Evolutionary conservation across 139 green algal genomes (phyloP).

Genomic region (Micractinium conductrix): DNA sequence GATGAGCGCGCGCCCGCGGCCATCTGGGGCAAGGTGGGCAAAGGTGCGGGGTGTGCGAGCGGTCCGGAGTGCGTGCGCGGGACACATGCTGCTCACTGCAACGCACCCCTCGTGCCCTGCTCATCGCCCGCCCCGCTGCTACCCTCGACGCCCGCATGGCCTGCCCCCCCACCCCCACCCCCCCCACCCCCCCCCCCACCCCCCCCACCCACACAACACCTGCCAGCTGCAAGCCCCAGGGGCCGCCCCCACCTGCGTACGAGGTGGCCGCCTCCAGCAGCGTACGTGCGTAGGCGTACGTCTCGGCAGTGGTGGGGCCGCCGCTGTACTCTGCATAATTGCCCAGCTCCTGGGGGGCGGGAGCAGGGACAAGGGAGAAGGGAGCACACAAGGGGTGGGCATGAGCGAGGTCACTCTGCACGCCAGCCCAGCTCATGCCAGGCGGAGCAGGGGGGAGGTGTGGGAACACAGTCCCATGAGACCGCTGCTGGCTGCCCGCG

Average conservation of each 20-base stretch:
- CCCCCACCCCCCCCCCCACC: too few relatives aligned
- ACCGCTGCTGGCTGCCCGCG: too few relatives aligned
- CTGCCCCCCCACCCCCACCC: too few relatives aligned
- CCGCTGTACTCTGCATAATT: conserved; percentile 96
- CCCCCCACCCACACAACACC: not conserved
- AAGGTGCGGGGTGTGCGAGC: not conserved
- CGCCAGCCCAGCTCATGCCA: too few relatives aligned
- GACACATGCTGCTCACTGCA: not conserved
- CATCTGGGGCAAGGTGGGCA: conserved; percentile 53
- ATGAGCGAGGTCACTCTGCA: too few relatives aligned
- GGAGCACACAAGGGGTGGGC: too few relatives aligned
- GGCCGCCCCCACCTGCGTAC: conserved; percentile 41
- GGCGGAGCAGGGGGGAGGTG: too few relatives aligned
- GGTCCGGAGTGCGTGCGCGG: not conserved
- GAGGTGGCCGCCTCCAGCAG: conserved; percentile 72
- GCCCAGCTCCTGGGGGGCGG: conserved; percentile 83
- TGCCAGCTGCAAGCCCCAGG: too few relatives aligned
- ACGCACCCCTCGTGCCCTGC: not conserved
- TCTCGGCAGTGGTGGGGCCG: conserved; percentile 78
- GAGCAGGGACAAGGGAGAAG: too few relatives aligned
- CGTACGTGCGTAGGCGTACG: conserved; percentile 63
- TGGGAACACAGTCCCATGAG: too few relatives aligned
- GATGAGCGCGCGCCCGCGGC: conserved; percentile 77
- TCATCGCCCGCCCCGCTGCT: not conserved
- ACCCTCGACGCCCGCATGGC: not conserved